A percentile compares a stretch with the other conserved stretches of the same genome.
phyloP scores from a whole-genome alignment of 345 rosid species.

The Camelina hispida region DNA sequence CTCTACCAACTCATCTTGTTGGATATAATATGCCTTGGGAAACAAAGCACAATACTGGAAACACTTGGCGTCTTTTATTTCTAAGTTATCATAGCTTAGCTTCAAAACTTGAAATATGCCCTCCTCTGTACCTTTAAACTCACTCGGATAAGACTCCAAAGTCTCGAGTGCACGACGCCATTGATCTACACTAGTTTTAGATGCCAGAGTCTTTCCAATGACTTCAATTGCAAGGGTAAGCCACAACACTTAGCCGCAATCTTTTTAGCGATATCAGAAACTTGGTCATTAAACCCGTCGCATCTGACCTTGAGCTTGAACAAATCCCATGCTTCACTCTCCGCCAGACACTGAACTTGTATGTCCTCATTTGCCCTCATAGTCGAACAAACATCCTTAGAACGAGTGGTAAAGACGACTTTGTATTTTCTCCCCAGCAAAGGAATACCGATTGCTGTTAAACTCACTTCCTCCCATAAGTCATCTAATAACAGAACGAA shows the following conservation, averaged over 20 bases:
- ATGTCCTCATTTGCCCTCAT: conserved; percentile 1
- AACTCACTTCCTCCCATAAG: conserved; percentile 22
- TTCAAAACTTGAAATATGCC: conserved; percentile 11
- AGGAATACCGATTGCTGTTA: conserved; percentile 23
- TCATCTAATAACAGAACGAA: conserved; percentile 30
- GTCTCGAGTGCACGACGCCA: conserved; percentile 6
- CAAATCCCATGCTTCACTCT: conserved; percentile 15
- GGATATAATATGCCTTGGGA: conserved; percentile 1
- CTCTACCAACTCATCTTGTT: conserved; percentile 18
- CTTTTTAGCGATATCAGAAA: neutral
- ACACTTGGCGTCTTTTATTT: neutral
- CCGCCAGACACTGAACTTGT: conserved; percentile 16
- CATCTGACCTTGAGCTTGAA: neutral
- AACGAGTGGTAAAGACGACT: conserved; percentile 18
- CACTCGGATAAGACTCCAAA: neutral
- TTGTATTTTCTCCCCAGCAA: neutral
- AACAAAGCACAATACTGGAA: conserved; percentile 21
- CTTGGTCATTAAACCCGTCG: neutral
- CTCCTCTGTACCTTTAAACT: neutral
- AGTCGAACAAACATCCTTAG: neutral
- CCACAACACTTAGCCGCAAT: conserved; percentile 1
- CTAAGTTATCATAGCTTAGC: neutral
- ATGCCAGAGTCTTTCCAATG: neutral
- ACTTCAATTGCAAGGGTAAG: neutral
- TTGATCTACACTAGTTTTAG: neutral